These are phyloP conservation scores for Raphanus raphanistrum DNA, from an alignment of 345 rosid genomes.

Conservation along the genomic window DNA sequence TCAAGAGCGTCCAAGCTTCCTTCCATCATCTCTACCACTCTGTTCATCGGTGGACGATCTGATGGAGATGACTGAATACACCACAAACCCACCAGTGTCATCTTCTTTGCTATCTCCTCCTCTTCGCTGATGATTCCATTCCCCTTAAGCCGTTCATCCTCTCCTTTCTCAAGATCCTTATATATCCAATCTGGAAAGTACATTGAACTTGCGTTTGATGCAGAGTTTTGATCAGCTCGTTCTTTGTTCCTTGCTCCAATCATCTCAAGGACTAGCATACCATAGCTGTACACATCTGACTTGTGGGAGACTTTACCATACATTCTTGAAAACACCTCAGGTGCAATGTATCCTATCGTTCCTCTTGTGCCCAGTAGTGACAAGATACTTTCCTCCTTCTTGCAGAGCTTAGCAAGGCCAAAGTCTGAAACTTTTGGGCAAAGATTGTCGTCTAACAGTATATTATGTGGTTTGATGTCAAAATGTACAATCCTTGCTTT, in stretches of 20 bases:
- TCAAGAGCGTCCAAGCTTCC: conserved; percentile 19
- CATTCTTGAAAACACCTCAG: conserved; percentile 38
- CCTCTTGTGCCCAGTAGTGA: conserved; percentile 25
- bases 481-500: conserved; percentile 51
- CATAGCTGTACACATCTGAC: background rate
- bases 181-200: conserved; percentile 41
- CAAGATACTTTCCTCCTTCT: conserved; percentile 37
- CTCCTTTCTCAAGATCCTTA: background rate
- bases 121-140: conserved; percentile 11
- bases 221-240: background rate
- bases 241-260: conserved; percentile 29
- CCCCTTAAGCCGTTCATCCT: background rate
- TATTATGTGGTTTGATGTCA: conserved; percentile 53
- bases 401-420: conserved; percentile 52
- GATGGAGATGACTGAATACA: conserved; percentile 26
- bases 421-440: conserved; percentile 52
- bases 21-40: conserved; percentile 9
- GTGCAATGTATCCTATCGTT: conserved; percentile 45
- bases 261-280: background rate
- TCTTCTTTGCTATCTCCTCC: conserved; percentile 25
- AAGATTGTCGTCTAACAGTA: conserved; percentile 42
- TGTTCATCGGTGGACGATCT: conserved; percentile 29
- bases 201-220: background rate
- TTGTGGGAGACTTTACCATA: background rate
- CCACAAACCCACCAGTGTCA: background rate